Percentiles rank a stretch among this genome's conserved stretches.
These are phyloP conservation scores for Aureobasidium namibiae DNA, from an alignment of 2,329 filamentous ascomycete species.

Conservation along the genomic window DNA sequence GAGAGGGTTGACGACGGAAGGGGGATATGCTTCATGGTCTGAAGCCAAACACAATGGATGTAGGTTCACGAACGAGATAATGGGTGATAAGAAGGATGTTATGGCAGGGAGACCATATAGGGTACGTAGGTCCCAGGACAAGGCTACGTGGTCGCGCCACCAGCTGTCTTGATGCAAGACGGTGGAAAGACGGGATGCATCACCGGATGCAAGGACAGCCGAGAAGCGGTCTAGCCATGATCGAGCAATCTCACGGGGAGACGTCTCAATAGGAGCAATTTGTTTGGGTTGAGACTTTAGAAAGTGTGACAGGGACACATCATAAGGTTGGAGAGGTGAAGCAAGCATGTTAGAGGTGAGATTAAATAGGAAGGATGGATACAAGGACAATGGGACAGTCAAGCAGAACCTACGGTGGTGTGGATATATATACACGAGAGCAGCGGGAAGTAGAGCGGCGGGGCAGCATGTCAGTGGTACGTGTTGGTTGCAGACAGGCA, in stretches of 20 bases:
- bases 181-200: constrained; percentile 16
- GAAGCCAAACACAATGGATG: constrained; percentile 30
- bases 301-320: background rate
- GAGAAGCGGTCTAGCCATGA: constrained; percentile 25
- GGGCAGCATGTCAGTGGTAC: background rate
- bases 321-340: background rate
- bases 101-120: constrained; percentile 37
- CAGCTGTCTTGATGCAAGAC: constrained; percentile 42
- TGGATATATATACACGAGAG: background rate
- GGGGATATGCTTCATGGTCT: constrained; percentile 37
- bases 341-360: constrained; percentile 6
- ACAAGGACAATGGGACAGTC: background rate
- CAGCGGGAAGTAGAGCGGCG: background rate
- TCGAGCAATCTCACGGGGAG: constrained; percentile 21
- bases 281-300: background rate
- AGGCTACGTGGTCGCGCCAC: constrained; percentile 52
- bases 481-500: background rate
- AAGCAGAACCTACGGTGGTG: no score
- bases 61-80: constrained; percentile 33
- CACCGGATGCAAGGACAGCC: constrained; percentile 18
- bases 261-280: background rate
- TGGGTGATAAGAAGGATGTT: constrained; percentile 30
- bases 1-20: constrained; percentile 38
- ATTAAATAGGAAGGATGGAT: background rate
- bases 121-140: constrained; percentile 50